A percentile compares a stretch with the other conserved stretches of the same genome.
These are phyloP conservation scores for Macaranga tanarius DNA, from an alignment of 441 rosid genomes.

Conservation along the genomic window DNA sequence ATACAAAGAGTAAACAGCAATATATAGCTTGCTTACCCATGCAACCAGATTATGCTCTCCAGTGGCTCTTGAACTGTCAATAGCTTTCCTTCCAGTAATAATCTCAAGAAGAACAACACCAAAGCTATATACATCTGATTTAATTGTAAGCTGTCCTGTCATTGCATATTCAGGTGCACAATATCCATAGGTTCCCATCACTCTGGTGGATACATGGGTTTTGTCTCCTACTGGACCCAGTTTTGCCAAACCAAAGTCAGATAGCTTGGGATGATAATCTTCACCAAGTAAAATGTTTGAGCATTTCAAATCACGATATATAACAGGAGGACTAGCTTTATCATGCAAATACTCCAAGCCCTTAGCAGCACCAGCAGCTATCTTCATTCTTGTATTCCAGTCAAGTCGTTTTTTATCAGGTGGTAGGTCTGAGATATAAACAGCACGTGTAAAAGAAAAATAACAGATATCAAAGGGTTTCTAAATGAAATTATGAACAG, in stretches of 20 bases:
- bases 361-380: constrained; percentile 97
- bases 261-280: constrained; percentile 79
- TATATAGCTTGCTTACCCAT: constrained; percentile 59
- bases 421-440: constrained; percentile 54
- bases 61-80: constrained; percentile 63
- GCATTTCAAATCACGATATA: constrained; percentile 89
- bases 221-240: constrained; percentile 96
- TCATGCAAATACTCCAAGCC: constrained; percentile 90
- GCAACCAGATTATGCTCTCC: constrained; percentile 90
- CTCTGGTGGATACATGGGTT: constrained; percentile 92
- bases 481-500: background rate
- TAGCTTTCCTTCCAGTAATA: constrained; percentile 90
- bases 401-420: constrained; percentile 70
- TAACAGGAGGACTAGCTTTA: constrained; percentile 86
- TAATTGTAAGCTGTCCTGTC: constrained; percentile 96
- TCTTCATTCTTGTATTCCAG: constrained; percentile 92
- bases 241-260: constrained; percentile 96
- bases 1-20: background rate
- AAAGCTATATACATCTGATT: constrained; percentile 92
- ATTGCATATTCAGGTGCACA: constrained; percentile 98
- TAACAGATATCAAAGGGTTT: background rate
- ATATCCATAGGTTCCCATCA: constrained; percentile 96
- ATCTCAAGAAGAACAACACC: constrained; percentile 96
- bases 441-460: constrained; percentile 10
- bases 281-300: constrained; percentile 88